A percentile compares a stretch with the other conserved stretches of the same genome.
Evolutionary conservation across 805 yeast genomes (phyloP).

Genomic region (Hanseniaspora nectarophila): DNA sequence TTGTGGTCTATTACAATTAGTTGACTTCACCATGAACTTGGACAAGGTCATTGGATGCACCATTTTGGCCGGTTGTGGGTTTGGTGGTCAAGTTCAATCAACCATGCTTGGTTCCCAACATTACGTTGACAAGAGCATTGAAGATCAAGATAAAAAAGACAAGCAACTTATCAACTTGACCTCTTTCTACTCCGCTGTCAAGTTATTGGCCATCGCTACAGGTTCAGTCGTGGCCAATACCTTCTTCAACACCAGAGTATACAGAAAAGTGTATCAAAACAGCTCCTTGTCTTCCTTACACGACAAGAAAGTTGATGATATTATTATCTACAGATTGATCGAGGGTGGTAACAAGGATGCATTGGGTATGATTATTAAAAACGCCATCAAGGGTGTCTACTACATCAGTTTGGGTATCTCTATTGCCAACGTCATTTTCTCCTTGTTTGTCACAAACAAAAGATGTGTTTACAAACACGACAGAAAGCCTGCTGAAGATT

Average conservation of each 20-base stretch:
- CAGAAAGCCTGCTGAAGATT: background rate
- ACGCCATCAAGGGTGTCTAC: constrained; percentile 21
- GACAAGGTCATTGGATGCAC: constrained; percentile 29
- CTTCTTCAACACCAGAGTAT: constrained; percentile 20
- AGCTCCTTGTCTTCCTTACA: constrained; percentile 2
- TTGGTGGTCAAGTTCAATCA: constrained; percentile 30
- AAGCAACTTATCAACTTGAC: constrained; percentile 22
- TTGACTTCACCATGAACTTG: constrained; percentile 25
- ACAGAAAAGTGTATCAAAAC: constrained; percentile 16
- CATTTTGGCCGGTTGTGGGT: constrained; percentile 30
- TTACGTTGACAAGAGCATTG: constrained; percentile 18
- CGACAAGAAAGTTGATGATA: constrained; percentile 16
- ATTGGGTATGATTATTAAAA: constrained; percentile 18
- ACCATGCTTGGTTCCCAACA: constrained; percentile 26
- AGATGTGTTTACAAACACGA: constrained; percentile 8
- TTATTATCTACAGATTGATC: constrained; percentile 19
- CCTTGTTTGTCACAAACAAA: constrained; percentile 19
- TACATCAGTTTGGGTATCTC: constrained; percentile 20
- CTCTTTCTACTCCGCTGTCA: constrained; percentile 22
- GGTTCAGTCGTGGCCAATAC: constrained; percentile 23
- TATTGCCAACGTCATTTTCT: constrained; percentile 18
- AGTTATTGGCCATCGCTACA: constrained; percentile 22
- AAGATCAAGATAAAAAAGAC: constrained; percentile 17
- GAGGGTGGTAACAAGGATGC: constrained; percentile 14
- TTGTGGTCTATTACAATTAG: constrained; percentile 27